A percentile compares a stretch with the other conserved stretches of the same genome.
Evolutionary conservation across 208 protist species (phyloP).

Genomic region (Spongospora subterranea): DNA sequence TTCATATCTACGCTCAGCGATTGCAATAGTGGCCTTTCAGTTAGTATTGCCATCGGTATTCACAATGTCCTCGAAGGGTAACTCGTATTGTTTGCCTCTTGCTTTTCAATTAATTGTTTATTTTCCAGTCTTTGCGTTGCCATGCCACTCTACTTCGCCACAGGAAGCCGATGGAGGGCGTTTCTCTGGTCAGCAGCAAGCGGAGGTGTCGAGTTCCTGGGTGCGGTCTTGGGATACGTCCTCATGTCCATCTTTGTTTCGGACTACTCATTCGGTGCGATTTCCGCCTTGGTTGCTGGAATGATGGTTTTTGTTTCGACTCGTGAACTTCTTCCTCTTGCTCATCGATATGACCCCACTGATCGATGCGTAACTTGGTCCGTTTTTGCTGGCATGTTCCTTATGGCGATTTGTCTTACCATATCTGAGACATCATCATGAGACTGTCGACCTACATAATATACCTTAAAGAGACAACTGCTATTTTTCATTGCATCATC

Average conservation of each 20-base stretch:
- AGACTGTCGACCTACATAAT: too few relatives aligned
- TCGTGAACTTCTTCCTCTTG: constrained; percentile 57
- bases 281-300: constrained; percentile 60
- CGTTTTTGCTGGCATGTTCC: constrained; percentile 52
- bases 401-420: constrained; percentile 59
- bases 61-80: constrained; percentile 62
- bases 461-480: too few relatives aligned
- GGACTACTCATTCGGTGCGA: constrained; percentile 52
- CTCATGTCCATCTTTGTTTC: neutral
- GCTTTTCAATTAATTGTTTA: neutral
- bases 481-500: too few relatives aligned
- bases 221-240: constrained; percentile 59
- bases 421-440: neutral
- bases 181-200: constrained; percentile 59
- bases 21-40: constrained; percentile 5
- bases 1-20: constrained; percentile 44
- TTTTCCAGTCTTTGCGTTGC: constrained; percentile 55
- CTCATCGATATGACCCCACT: constrained; percentile 55
- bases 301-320: constrained; percentile 65
- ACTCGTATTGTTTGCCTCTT: neutral
- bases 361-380: constrained; percentile 58
- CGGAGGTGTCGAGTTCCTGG: constrained; percentile 57
- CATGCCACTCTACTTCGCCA: constrained; percentile 62
- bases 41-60: constrained; percentile 61
- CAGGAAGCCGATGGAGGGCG: constrained; percentile 51